Evolutionary conservation across 139 green algal genomes (phyloP).

Genomic region (Chlamydomonas applanata): DNA sequence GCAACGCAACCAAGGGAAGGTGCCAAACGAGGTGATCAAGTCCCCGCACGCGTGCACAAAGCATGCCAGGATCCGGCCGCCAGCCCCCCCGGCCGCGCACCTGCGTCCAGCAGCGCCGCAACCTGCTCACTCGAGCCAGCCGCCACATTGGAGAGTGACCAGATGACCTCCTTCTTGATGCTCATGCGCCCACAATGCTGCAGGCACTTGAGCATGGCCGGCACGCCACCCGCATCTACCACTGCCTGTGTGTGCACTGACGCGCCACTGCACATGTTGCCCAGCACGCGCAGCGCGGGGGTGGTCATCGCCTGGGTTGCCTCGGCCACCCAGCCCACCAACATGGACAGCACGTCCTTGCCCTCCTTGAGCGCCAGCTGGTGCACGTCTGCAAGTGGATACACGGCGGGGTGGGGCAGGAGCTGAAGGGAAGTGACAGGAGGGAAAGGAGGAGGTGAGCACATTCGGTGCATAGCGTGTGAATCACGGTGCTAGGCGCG

Average conservation of each 20-base stretch:
- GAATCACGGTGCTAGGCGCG: too few relatives aligned
- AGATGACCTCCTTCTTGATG: constrained; percentile 15
- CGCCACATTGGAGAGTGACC: constrained; percentile 17
- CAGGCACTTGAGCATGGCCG: constrained; percentile 15
- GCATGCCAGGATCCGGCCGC: not conserved
- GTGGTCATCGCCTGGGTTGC: not conserved
- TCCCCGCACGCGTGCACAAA: too few relatives aligned
- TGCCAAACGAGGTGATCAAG: too few relatives aligned
- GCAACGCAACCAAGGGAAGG: too few relatives aligned
- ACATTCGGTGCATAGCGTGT: too few relatives aligned
- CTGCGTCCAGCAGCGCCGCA: not conserved
- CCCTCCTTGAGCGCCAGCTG: not conserved
- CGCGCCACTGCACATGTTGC: constrained; percentile 18
- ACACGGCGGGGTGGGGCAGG: too few relatives aligned
- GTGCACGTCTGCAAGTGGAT: not conserved
- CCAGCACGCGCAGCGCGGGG: constrained; percentile 3
- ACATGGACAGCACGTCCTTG: not conserved
- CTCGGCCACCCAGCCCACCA: constrained; percentile 2
- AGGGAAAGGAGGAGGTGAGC: too few relatives aligned
- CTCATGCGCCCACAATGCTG: not conserved
- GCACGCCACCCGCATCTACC: constrained; percentile 3
- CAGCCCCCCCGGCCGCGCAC: not conserved
- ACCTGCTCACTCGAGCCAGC: constrained; percentile 9
- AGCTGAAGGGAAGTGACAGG: too few relatives aligned
- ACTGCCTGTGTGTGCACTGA: constrained; percentile 7